phyloP scores from a whole-genome alignment of 139 green algal genomes.

The Chlamydomonas asymmetrica region DNA sequence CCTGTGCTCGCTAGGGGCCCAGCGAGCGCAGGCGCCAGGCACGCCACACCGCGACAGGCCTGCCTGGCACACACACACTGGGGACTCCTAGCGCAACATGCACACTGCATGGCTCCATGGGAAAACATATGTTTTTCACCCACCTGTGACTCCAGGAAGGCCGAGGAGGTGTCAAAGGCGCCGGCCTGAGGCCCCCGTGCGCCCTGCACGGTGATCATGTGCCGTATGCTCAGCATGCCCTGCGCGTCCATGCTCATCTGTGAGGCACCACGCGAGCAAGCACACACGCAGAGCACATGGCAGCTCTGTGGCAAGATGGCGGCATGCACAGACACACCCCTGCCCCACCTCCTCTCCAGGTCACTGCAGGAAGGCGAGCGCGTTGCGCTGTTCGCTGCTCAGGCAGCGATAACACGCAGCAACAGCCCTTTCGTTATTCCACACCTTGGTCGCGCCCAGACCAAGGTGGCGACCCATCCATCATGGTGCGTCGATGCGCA shows the following conservation, averaged over 20 bases:
- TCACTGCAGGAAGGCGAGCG: background rate
- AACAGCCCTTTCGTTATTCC: background rate
- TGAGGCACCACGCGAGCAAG: background rate
- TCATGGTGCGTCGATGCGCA: too few relatives aligned
- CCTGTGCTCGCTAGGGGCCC: too few relatives aligned
- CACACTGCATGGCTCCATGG: too few relatives aligned
- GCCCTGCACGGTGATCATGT: slow-evolving; percentile 48
- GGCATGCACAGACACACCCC: background rate
- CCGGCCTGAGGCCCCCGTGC: background rate
- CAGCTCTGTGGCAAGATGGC: slow-evolving; percentile 12
- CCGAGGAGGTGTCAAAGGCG: background rate
- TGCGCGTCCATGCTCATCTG: slow-evolving; percentile 57
- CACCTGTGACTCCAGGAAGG: slow-evolving; percentile 18
- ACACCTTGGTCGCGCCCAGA: too few relatives aligned
- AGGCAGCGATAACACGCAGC: background rate
- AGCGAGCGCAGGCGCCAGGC: too few relatives aligned
- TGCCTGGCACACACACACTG: too few relatives aligned
- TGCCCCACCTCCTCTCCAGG: too few relatives aligned
- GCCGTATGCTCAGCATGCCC: slow-evolving; percentile 56
- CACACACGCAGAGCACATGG: background rate
- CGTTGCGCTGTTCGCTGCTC: background rate
- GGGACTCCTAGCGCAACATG: too few relatives aligned
- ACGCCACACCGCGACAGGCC: too few relatives aligned
- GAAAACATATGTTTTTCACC: too few relatives aligned
- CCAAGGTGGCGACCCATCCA: too few relatives aligned